phyloP scores from a whole-genome alignment of 352 stramenopile genomes.

The Globisporangium yorkense region DNA sequence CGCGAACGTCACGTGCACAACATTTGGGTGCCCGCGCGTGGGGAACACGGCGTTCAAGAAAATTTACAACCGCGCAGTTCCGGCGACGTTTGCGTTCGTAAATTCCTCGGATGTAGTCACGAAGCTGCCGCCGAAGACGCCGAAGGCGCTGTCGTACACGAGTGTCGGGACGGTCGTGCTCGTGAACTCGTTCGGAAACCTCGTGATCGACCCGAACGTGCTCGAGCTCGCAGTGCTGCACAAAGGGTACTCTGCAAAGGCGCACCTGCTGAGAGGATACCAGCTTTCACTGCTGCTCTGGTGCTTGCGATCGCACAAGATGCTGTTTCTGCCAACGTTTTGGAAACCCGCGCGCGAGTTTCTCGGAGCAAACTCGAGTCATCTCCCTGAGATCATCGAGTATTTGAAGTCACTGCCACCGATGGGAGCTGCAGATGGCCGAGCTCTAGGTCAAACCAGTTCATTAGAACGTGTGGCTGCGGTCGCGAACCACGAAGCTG shows the following conservation, averaged over 20 bases:
- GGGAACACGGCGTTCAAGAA: conserved; percentile 36
- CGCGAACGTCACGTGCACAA: conserved; percentile 30
- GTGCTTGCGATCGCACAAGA: conserved; percentile 30
- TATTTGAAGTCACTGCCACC: conserved; percentile 11
- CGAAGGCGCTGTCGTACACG: conserved; percentile 31
- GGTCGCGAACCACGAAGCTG: neutral
- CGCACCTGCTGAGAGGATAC: conserved; percentile 32
- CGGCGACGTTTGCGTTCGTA: conserved; percentile 35
- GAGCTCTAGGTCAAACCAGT: neutral
- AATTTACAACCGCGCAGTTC: conserved; percentile 22
- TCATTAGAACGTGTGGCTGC: neutral
- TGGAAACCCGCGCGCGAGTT: conserved; percentile 27
- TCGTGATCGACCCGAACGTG: conserved; percentile 35
- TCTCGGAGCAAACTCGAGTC: conserved; percentile 19
- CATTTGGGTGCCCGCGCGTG: conserved; percentile 35
- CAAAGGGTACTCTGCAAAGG: conserved; percentile 29
- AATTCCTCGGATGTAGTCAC: conserved; percentile 35
- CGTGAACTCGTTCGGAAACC: conserved; percentile 34
- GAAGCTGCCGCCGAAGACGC: conserved; percentile 34
- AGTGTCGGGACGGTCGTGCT: conserved; percentile 31
- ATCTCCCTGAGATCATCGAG: conserved; percentile 23
- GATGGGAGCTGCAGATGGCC: no score
- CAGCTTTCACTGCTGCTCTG: conserved; percentile 35
- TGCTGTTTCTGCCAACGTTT: conserved; percentile 23
- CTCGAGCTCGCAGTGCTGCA: conserved; percentile 34